phyloP scores from a whole-genome alignment of 2,329 filamentous ascomycete species.

The Trichoderma koningiopsis region DNA sequence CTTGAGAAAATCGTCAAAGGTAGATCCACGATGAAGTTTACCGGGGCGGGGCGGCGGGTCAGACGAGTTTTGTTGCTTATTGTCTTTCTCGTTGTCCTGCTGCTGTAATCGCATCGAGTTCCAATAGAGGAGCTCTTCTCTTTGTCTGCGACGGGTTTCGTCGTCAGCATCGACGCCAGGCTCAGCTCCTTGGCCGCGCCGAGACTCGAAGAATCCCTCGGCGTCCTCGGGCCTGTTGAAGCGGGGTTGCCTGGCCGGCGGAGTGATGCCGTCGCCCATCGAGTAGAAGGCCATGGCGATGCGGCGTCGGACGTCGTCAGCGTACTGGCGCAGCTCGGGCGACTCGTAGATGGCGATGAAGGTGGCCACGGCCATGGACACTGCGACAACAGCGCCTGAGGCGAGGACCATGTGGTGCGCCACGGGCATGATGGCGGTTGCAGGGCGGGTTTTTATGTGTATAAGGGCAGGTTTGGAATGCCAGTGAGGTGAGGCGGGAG shows the following conservation, averaged over 20 bases:
- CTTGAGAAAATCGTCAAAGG: conserved; percentile 62
- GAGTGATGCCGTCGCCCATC: conserved; percentile 59
- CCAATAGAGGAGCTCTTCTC: conserved; percentile 68
- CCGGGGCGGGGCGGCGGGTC: conserved; percentile 12
- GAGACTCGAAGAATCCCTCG: conserved; percentile 61
- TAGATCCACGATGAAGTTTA: conserved; percentile 40
- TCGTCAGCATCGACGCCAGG: conserved; percentile 63
- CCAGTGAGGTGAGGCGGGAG: conserved; percentile 2
- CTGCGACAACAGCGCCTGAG: conserved; percentile 61
- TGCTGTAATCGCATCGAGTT: conserved; percentile 58
- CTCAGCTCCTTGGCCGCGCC: conserved; percentile 45
- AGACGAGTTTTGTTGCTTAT: neutral
- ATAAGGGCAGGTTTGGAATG: neutral
- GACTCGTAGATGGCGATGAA: conserved; percentile 65
- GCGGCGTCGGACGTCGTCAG: conserved; percentile 62
- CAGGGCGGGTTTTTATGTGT: conserved; percentile 11
- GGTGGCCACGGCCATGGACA: conserved; percentile 59
- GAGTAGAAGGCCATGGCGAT: conserved; percentile 63
- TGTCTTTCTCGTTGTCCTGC: conserved; percentile 30
- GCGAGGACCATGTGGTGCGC: conserved; percentile 54
- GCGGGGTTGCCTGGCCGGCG: conserved; percentile 52
- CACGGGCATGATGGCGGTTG: conserved; percentile 49
- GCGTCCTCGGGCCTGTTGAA: conserved; percentile 70
- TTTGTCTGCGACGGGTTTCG: conserved; percentile 60
- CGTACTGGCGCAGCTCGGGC: conserved; percentile 63